Evolutionary conservation across 2,329 filamentous ascomycete genomes (phyloP).

Genomic region (Didymellaceae sp.): DNA sequence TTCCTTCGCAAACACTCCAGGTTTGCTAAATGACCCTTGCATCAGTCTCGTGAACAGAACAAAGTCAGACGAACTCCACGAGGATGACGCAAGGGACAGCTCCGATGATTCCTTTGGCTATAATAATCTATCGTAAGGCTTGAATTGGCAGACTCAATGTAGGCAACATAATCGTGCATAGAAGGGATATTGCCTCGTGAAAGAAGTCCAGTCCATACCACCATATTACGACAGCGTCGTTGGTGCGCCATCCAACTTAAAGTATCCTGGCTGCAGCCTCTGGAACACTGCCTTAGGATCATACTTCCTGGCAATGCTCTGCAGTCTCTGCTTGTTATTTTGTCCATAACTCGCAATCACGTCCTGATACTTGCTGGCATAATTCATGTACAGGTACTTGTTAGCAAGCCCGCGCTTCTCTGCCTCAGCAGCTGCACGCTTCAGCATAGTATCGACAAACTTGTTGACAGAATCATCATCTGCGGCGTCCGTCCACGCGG

Average conservation of each 20-base stretch:
- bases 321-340: constrained; percentile 44
- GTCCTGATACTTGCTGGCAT: constrained; percentile 54
- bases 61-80: too few species aligned
- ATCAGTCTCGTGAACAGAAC: too few species aligned
- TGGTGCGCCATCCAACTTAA: constrained; percentile 46
- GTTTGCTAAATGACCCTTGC: too few species aligned
- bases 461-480: constrained; percentile 27
- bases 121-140: too few species aligned
- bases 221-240: neutral
- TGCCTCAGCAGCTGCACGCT: constrained; percentile 15
- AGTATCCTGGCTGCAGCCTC: constrained; percentile 52
- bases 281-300: constrained; percentile 53
- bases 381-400: constrained; percentile 57
- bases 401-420: constrained; percentile 13
- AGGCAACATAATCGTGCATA: too few species aligned
- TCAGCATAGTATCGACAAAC: constrained; percentile 8
- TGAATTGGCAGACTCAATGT: too few species aligned
- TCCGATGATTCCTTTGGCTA: too few species aligned
- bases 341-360: constrained; percentile 52
- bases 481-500: constrained; percentile 21
- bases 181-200: too few species aligned
- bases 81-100: too few species aligned
- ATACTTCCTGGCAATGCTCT: constrained; percentile 46
- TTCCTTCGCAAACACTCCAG: too few species aligned
- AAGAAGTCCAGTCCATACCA: too few species aligned